A percentile compares a stretch with the other conserved stretches of the same genome.
These are phyloP conservation scores for Lentinula detonsa DNA, from an alignment of 768 basidiomycete genomes.

Conservation along the genomic window DNA sequence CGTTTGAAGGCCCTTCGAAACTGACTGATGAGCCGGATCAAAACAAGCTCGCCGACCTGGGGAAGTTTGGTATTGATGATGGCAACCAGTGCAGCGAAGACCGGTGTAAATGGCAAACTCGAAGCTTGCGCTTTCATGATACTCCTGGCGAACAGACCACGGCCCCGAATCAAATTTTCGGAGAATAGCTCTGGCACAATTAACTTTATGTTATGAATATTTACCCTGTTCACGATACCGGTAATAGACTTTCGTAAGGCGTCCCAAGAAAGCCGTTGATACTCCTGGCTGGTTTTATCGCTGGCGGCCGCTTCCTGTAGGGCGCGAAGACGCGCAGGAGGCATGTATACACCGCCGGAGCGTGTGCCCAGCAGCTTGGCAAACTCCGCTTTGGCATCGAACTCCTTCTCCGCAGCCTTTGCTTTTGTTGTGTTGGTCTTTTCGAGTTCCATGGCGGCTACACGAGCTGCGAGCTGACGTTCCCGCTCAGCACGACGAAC, in stretches of 20 bases:
- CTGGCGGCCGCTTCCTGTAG: conserved; percentile 77
- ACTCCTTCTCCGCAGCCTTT: conserved; percentile 40
- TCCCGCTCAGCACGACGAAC: conserved; percentile 72
- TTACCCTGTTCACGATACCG: conserved; percentile 99
- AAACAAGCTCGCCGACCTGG: conserved; percentile 88
- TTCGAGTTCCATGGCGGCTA: conserved; percentile 65
- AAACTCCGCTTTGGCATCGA: conserved; percentile 82
- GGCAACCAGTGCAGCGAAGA: conserved; percentile 90
- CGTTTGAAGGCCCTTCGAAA: conserved; percentile 93
- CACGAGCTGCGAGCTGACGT: conserved; percentile 66
- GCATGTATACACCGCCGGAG: conserved; percentile 95
- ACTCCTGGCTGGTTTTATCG: conserved; percentile 84
- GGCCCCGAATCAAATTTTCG: conserved; percentile 91
- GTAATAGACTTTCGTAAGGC: conserved; percentile 96
- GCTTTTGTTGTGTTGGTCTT: conserved; percentile 46
- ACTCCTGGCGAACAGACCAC: conserved; percentile 88
- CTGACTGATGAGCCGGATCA: conserved; percentile 88
- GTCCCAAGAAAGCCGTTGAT: conserved; percentile 96
- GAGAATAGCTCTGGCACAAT: conserved; percentile 86
- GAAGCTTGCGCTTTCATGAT: conserved; percentile 98
- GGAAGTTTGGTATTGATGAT: conserved; percentile 98
- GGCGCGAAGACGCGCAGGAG: conserved; percentile 87
- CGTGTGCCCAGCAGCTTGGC: conserved; percentile 77
- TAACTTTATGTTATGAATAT: conserved; percentile 92
- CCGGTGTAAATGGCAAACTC: conserved; percentile 96